Percentiles rank a stretch among this genome's conserved stretches.
These are phyloP conservation scores for Blumeriella jaapii DNA, from an alignment of 2,329 filamentous ascomycete genomes.

Conservation along the genomic window DNA sequence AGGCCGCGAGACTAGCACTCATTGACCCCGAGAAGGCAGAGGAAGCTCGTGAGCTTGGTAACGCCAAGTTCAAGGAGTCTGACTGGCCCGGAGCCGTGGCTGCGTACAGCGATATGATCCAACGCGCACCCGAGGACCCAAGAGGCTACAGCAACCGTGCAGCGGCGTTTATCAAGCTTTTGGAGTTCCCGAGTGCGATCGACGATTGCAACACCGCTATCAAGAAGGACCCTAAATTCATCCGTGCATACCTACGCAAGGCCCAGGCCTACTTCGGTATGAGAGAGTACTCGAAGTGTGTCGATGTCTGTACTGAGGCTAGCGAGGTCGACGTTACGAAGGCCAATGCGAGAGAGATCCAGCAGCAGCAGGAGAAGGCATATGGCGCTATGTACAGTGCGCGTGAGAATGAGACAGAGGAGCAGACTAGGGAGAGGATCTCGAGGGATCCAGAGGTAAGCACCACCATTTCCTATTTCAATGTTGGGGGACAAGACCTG, in stretches of 20 bases:
- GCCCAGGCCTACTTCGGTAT: constrained; percentile 92
- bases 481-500: neutral
- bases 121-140: constrained; percentile 84
- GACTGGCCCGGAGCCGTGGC: constrained; percentile 94
- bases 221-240: constrained; percentile 82
- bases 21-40: constrained; percentile 87
- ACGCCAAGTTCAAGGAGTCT: constrained; percentile 91
- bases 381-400: constrained; percentile 80
- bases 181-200: constrained; percentile 88
- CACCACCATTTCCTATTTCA: neutral
- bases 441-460: constrained; percentile 76
- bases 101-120: constrained; percentile 92
- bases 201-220: constrained; percentile 88
- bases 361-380: constrained; percentile 88
- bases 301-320: constrained; percentile 81
- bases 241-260: constrained; percentile 93
- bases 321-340: constrained; percentile 60
- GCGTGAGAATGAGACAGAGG: constrained; percentile 88
- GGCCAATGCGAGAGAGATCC: constrained; percentile 83
- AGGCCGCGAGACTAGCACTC: constrained; percentile 66
- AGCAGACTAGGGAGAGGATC: constrained; percentile 86
- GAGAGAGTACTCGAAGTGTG: constrained; percentile 93
- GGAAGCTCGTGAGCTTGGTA: constrained; percentile 87
- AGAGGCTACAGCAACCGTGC: constrained; percentile 96
- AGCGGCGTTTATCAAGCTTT: constrained; percentile 90